A percentile compares a stretch with the other conserved stretches of the same genome.
phyloP scores from a whole-genome alignment of 192 early-diverging fungal genomes.

The Podila clonocystis region DNA sequence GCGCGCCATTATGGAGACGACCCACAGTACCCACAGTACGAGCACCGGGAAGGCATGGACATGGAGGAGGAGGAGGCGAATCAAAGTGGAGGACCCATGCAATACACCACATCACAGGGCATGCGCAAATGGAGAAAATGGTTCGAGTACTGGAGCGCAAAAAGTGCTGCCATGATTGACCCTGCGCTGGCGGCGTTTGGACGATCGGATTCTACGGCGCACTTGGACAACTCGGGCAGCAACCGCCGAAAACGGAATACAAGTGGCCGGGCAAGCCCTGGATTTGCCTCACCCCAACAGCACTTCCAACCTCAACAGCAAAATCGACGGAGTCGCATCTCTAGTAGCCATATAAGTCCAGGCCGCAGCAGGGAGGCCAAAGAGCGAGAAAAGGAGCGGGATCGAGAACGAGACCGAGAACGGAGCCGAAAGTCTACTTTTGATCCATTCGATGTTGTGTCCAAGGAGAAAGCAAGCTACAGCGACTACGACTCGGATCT shows the following conservation, averaged over 20 bases:
- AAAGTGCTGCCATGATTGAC: constrained; percentile 43
- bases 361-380: constrained; percentile 21
- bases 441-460: constrained; percentile 9
- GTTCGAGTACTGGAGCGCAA: constrained; percentile 47
- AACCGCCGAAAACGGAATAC: constrained; percentile 20
- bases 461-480: not conserved
- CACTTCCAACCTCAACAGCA: constrained; percentile 4
- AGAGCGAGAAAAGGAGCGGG: constrained; percentile 40
- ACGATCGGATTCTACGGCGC: constrained; percentile 16
- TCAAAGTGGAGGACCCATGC: constrained; percentile 31
- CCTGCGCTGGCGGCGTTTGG: constrained; percentile 46
- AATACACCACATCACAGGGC: constrained; percentile 46
- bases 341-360: constrained; percentile 10
- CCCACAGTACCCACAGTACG: not conserved
- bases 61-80: constrained; percentile 37
- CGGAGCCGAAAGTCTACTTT: constrained; percentile 18
- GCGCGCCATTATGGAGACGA: not conserved
- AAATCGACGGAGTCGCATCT: not conserved
- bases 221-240: constrained; percentile 9
- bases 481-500: constrained; percentile 19
- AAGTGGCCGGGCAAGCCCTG: constrained; percentile 27
- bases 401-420: constrained; percentile 32
- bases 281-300: not conserved
- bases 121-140: constrained; percentile 52
- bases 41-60: not conserved